Evolutionary conservation across 176 grass and related monocot genomes (phyloP).

Genomic region (Leersia perrieri): DNA sequence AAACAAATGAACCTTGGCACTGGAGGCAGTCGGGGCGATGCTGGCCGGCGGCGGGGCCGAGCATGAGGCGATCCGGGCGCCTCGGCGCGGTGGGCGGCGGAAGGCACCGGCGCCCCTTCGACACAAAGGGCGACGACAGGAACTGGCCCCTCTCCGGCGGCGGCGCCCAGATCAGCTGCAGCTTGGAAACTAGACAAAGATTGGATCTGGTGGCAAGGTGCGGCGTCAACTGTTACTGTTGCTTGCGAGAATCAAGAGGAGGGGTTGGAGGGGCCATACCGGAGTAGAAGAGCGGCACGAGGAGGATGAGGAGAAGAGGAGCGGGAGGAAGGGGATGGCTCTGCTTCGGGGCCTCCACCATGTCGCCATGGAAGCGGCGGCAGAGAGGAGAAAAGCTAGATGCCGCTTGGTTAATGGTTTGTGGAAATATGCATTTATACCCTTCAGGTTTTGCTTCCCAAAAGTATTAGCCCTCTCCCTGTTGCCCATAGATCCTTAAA

Average conservation of each 20-base stretch:
- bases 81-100: too few relatives aligned
- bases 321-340: constrained; percentile 23
- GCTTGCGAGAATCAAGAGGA: constrained; percentile 10
- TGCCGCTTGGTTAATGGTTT: too few relatives aligned
- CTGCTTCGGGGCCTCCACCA: constrained; percentile 32
- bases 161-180: constrained; percentile 44
- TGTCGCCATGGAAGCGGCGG: constrained; percentile 40
- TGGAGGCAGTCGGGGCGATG: constrained; percentile 62
- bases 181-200: constrained; percentile 53
- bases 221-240: background rate
- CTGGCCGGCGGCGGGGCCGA: too few relatives aligned
- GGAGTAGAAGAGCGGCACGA: constrained; percentile 56
- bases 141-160: constrained; percentile 13
- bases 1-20: constrained; percentile 37
- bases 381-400: background rate
- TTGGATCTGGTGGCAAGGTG: constrained; percentile 25
- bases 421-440: too few relatives aligned
- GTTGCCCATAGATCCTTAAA: too few relatives aligned
- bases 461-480: too few relatives aligned
- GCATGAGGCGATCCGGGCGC: too few relatives aligned
- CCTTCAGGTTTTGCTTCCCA: too few relatives aligned
- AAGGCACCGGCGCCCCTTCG: constrained; percentile 18
- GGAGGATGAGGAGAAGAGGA: constrained; percentile 60
- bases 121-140: background rate
- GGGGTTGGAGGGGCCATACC: constrained; percentile 24